These are phyloP conservation scores for Arachis monticola DNA, from an alignment of 331 rosid genomes.

Conservation along the genomic window DNA sequence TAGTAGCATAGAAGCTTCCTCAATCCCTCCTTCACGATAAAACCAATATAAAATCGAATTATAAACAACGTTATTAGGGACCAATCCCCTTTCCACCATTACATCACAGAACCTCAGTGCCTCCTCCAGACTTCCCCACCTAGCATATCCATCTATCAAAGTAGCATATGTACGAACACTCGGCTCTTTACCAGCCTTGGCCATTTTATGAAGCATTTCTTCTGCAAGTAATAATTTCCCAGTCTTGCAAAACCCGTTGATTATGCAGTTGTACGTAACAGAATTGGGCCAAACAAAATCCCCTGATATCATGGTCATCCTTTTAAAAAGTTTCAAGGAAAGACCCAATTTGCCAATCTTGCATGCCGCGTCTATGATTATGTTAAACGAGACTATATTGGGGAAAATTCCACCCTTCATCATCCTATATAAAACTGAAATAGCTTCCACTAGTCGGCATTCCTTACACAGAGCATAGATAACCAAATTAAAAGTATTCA, in stretches of 20 bases:
- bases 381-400: constrained; percentile 60
- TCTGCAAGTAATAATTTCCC: too few species aligned
- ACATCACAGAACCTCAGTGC: constrained; percentile 57
- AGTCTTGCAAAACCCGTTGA: too few species aligned
- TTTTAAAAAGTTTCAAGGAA: neutral
- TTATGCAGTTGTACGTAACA: too few species aligned
- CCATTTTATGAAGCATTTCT: constrained; percentile 41
- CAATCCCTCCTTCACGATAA: constrained; percentile 49
- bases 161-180: constrained; percentile 57
- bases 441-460: too few species aligned
- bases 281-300: too few species aligned
- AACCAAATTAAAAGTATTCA: too few species aligned
- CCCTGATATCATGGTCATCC: too few species aligned
- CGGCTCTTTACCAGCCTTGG: constrained; percentile 45
- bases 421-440: too few species aligned
- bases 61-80: constrained; percentile 55
- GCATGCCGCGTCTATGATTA: constrained; percentile 61
- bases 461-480: too few species aligned
- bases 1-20: constrained; percentile 53
- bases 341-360: constrained; percentile 57
- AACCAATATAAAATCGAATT: constrained; percentile 63
- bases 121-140: constrained; percentile 58
- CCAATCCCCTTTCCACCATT: constrained; percentile 60
- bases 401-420: constrained; percentile 49
- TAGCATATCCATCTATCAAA: constrained; percentile 61